Conservation (phyloP, 345 rosid species). For the Nasturtium officinale region DNA sequence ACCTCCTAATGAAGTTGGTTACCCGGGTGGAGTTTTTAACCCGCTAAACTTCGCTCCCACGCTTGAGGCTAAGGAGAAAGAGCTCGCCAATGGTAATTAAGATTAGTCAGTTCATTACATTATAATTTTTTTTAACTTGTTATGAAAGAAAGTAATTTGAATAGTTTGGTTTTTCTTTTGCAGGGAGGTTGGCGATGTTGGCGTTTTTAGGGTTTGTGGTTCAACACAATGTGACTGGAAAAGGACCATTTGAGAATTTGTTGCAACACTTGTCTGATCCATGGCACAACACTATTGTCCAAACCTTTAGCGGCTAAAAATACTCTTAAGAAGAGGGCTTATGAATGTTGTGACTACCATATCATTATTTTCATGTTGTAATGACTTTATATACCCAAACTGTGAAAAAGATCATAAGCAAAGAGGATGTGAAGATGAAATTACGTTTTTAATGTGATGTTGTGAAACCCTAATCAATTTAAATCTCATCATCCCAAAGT, state of each 20-base stretch:
- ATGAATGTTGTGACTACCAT: neutral
- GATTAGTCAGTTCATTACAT: neutral
- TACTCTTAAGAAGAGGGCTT: neutral
- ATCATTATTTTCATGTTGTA: constrained; percentile 11
- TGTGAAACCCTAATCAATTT: constrained; percentile 30
- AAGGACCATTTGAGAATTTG: constrained; percentile 93
- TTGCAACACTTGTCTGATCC: constrained; percentile 95
- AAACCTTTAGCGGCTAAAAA: constrained; percentile 49
- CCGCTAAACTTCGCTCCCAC: constrained; percentile 92
- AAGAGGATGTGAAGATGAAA: constrained; percentile 20
- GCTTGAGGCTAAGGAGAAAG: constrained; percentile 90
- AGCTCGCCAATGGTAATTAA: constrained; percentile 76
- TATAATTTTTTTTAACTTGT: neutral
- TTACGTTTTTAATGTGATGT: constrained; percentile 24
- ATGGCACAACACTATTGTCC: constrained; percentile 97
- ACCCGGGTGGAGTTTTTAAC: constrained; percentile 92
- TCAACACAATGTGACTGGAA: constrained; percentile 92
- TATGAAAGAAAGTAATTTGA: neutral
- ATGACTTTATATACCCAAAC: constrained; percentile 28
- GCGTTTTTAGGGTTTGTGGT: constrained; percentile 85
- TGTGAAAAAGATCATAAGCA: constrained; percentile 10
- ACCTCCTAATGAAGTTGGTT: constrained; percentile 72
- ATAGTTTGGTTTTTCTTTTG: constrained; percentile 15
- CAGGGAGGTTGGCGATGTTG: constrained; percentile 98
- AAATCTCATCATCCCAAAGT: constrained; percentile 84